These are phyloP conservation scores for Fusarium cicatricum DNA, from an alignment of 2,329 filamentous ascomycete genomes.

Conservation along the genomic window DNA sequence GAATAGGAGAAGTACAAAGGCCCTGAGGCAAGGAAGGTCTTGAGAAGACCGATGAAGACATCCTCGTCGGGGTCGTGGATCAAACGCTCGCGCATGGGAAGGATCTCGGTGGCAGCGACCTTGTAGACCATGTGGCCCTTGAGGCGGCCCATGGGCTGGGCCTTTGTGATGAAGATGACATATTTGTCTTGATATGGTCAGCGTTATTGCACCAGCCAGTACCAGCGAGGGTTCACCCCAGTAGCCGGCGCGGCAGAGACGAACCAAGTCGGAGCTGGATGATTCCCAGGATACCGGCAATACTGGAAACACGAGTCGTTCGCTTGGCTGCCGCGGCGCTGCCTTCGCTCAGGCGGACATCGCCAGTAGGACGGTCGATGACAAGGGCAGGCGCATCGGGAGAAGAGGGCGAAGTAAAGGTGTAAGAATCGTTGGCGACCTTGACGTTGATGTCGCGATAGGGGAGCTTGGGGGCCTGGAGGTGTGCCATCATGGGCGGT, in stretches of 20 bases:
- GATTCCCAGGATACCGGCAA: conserved; percentile 93
- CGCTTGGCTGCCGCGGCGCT: conserved; percentile 79
- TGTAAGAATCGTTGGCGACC: conserved; percentile 89
- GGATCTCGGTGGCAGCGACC: conserved; percentile 87
- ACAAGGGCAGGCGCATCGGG: conserved; percentile 87
- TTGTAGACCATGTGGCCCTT: conserved; percentile 98
- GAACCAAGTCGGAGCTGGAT: conserved; percentile 92
- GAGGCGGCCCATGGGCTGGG: conserved; percentile 86
- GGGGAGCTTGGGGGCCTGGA: conserved; percentile 60
- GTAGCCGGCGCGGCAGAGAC: conserved; percentile 36
- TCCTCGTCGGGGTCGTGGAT: conserved; percentile 95
- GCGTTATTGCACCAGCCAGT: conserved; percentile 22
- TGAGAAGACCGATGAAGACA: conserved; percentile 83
- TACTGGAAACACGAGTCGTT: conserved; percentile 79
- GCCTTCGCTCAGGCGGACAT: conserved; percentile 85
- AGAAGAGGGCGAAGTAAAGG: conserved; percentile 94
- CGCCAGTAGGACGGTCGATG: conserved; percentile 90
- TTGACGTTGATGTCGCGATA: conserved; percentile 98
- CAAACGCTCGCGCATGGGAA: conserved; percentile 90
- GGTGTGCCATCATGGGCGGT: conserved; percentile 49
- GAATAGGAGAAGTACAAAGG: conserved; percentile 99
- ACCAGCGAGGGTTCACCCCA: conserved; percentile 13
- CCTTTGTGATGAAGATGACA: conserved; percentile 95
- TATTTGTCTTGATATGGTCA: conserved; percentile 76
- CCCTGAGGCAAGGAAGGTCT: conserved; percentile 79